Base-by-base conservation (phyloP, 2,329 filamentous ascomycete genomes). In the Didymella arachidicola region DNA sequence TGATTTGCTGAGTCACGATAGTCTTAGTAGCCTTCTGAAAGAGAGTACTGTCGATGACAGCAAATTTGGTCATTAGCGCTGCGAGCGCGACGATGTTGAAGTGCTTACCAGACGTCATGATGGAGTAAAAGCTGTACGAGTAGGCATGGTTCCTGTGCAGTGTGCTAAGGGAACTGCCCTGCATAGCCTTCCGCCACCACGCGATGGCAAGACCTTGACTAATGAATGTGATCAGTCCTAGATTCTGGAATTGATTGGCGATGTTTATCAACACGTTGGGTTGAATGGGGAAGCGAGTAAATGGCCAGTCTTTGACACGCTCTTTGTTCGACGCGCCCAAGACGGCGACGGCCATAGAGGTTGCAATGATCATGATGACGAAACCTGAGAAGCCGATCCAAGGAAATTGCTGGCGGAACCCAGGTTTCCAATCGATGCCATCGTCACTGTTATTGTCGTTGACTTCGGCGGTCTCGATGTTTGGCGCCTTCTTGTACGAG, bases 191-290 rank as follows among this genome's bases (percentile, higher is more conserved):
- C 38, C 68, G 53, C 68, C 68, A 70, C 68, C 66, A 70, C 4
- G 66, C 66, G 16, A 70, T 68, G n/a, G 66, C 66, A 18, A 70
- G 48, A 19, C 66, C 68, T 45, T 69, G 68, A 22, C 43, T 64
- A 25, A 70, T 60, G 48, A 69, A 42, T 3, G 66, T 69, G 25
- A 70, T 61, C 4, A 70, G 38, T 2, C 68, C 65, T 2, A 70
- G 50, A 34, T 70, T 70, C 14, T 68, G 63, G 10, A 70, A 57
- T 44, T 70, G 68, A 22, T 70, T 69, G 2, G 66, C 66, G 18
- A 70, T 61, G 49, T 70, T 70, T 53, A 70, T 64, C 16, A 70
- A 43, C 14, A 69, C 68, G 60, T 70, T 70, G 41, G 66, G 68
- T 32, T 68, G 63, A n/a, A 64, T 52, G 14, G 66, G 57, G 2